These are phyloP conservation scores for Monosporascus sp. DNA, from an alignment of 2,329 filamentous ascomycete species.

Conservation along the genomic window DNA sequence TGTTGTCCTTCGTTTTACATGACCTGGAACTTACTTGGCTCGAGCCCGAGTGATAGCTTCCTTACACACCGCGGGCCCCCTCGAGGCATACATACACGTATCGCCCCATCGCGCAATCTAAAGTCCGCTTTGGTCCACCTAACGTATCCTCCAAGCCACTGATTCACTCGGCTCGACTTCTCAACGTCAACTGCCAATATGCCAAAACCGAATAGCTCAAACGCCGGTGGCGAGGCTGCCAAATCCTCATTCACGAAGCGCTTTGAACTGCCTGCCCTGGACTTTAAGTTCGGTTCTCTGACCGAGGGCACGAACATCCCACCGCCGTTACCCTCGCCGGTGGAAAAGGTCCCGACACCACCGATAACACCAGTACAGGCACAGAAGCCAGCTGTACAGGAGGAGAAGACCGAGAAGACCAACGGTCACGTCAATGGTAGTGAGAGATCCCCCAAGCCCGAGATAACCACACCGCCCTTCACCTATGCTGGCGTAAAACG, in stretches of 20 bases:
- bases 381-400: slow-evolving; percentile 8
- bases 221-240: slow-evolving; percentile 12
- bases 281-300: slow-evolving; percentile 54
- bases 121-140: neutral
- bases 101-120: neutral
- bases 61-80: neutral
- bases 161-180: neutral
- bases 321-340: slow-evolving; percentile 50
- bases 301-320: slow-evolving; percentile 59
- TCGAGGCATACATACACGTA: neutral
- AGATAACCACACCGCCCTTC: slow-evolving; percentile 19
- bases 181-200: neutral
- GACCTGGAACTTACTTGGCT: neutral
- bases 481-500: slow-evolving; percentile 40
- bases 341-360: slow-evolving; percentile 40
- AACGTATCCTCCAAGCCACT: neutral
- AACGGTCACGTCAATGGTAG: slow-evolving; percentile 36
- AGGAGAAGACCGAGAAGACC: slow-evolving; percentile 18
- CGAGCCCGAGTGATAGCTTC: neutral
- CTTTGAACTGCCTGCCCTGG: slow-evolving; percentile 54
- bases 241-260: slow-evolving; percentile 23
- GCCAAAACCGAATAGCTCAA: slow-evolving; percentile 11
- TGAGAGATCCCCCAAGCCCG: slow-evolving; percentile 28
- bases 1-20: neutral
- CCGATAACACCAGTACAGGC: slow-evolving; percentile 28